phyloP scores from a whole-genome alignment of 2,329 filamentous ascomycete genomes.

The Zopfia rhizophila region DNA sequence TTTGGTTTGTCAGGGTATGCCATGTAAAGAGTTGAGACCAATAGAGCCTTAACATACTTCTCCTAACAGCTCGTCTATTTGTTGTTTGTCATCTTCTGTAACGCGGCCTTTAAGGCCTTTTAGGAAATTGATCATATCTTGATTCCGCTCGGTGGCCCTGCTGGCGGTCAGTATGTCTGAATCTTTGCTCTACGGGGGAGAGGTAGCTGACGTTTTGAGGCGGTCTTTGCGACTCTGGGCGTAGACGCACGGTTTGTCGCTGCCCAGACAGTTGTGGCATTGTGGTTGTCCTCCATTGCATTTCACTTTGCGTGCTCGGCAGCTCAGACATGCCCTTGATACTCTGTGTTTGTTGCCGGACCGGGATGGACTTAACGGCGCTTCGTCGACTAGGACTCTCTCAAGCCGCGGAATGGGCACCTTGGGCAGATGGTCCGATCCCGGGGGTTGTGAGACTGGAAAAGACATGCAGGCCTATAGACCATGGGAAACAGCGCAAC shows the following conservation, averaged over 20 bases:
- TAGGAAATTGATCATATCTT: conserved; percentile 16
- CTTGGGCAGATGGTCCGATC: conserved; percentile 3
- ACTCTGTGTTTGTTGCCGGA: conserved; percentile 34
- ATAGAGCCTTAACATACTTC: conserved; percentile 18
- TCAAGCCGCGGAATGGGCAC: conserved; percentile 11
- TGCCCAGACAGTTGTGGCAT: conserved; percentile 47
- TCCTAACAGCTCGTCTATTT: conserved; percentile 34
- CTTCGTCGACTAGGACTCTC: too few relatives aligned
- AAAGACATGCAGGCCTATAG: too few relatives aligned
- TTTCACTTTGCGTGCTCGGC: conserved; percentile 50
- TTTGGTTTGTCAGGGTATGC: conserved; percentile 4
- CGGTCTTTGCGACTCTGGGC: conserved; percentile 33
- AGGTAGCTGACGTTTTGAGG: conserved; percentile 22
- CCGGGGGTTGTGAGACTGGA: neutral
- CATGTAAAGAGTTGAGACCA: neutral
- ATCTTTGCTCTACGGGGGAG: neutral
- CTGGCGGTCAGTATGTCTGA: conserved; percentile 5
- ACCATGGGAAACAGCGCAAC: too few relatives aligned
- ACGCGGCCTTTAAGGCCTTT: conserved; percentile 9
- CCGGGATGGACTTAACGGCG: conserved; percentile 36
- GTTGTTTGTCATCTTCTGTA: conserved; percentile 15
- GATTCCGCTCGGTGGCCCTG: conserved; percentile 18
- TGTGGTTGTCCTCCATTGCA: conserved; percentile 47
- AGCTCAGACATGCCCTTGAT: conserved; percentile 45
- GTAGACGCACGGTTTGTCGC: conserved; percentile 36